Evolutionary conservation across 2,329 filamentous ascomycete species (phyloP).

Genomic region (Berkeleyomyces rouxiae): DNA sequence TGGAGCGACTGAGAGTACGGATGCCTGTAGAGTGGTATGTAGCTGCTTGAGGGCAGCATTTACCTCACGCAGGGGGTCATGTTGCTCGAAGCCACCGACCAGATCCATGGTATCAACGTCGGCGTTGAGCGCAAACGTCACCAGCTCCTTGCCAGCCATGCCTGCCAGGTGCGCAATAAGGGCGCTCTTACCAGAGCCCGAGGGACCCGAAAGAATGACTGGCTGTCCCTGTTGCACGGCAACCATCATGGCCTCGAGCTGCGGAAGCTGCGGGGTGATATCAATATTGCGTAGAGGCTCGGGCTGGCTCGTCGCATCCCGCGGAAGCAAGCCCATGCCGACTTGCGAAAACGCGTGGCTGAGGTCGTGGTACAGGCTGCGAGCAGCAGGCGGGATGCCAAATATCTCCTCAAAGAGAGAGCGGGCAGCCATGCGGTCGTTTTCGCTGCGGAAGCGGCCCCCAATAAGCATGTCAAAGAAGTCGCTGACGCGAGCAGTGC

Average conservation of each 20-base stretch:
- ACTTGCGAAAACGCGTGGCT: constrained; percentile 54
- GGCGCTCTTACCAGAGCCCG: constrained; percentile 74
- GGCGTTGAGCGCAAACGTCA: constrained; percentile 78
- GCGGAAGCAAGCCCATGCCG: constrained; percentile 53
- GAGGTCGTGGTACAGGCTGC: constrained; percentile 57
- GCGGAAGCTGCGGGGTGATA: constrained; percentile 41
- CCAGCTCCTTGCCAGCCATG: constrained; percentile 54
- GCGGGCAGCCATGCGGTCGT: constrained; percentile 49
- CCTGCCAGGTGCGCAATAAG: constrained; percentile 70
- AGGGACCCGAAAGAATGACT: constrained; percentile 70
- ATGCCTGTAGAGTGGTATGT: constrained; percentile 33
- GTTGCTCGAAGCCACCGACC: constrained; percentile 90
- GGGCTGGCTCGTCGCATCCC: constrained; percentile 39
- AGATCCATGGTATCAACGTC: constrained; percentile 96
- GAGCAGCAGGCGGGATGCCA: constrained; percentile 30
- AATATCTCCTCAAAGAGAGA: constrained; percentile 53
- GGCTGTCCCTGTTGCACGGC: constrained; percentile 78
- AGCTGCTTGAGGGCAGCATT: constrained; percentile 38
- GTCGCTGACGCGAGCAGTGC: constrained; percentile 41
- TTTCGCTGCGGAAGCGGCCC: constrained; percentile 66
- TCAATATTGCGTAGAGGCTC: constrained; percentile 35
- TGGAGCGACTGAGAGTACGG: constrained; percentile 33
- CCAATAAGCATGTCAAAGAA: constrained; percentile 69
- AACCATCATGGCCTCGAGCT: constrained; percentile 73
- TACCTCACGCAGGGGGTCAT: constrained; percentile 60